A percentile compares a stretch with the other conserved stretches of the same genome.
Evolutionary conservation across 1,284 basidiomycete species (phyloP).

Genomic region (Cystobasidium sp.): DNA sequence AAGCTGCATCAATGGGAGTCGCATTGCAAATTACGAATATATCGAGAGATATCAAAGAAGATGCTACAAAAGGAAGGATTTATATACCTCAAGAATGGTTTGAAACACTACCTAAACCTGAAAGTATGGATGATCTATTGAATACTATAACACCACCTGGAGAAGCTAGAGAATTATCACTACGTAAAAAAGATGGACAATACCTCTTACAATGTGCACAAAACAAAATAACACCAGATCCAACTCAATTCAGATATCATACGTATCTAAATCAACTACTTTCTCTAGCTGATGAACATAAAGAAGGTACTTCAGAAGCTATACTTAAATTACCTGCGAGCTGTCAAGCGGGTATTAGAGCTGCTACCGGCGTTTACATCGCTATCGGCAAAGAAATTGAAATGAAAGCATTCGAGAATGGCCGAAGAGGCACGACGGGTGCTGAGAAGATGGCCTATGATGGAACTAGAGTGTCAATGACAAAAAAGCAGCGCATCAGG

Average conservation of each 20-base stretch:
- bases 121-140: neutral
- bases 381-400: slow-evolving; percentile 39
- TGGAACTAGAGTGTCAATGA: slow-evolving; percentile 34
- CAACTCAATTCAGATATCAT: slow-evolving; percentile 36
- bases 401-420: slow-evolving; percentile 26
- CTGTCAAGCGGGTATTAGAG: slow-evolving; percentile 42
- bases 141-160: neutral
- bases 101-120: slow-evolving; percentile 9
- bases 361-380: slow-evolving; percentile 39
- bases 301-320: slow-evolving; percentile 23
- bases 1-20: slow-evolving; percentile 58
- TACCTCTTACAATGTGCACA: slow-evolving; percentile 10
- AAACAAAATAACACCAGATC: neutral
- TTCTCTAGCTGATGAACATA: slow-evolving; percentile 33
- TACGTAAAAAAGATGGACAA: slow-evolving; percentile 11
- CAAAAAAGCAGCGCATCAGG: slow-evolving; percentile 27
- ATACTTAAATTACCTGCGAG: slow-evolving; percentile 24
- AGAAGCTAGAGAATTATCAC: slow-evolving; percentile 9
- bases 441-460: slow-evolving; percentile 21
- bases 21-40: slow-evolving; percentile 60
- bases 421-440: neutral
- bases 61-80: slow-evolving; percentile 56
- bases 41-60: slow-evolving; percentile 58
- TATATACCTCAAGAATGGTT: slow-evolving; percentile 57
- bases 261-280: slow-evolving; percentile 34